Evolutionary conservation across 2,329 filamentous ascomycete genomes (phyloP).

Genomic region (Claviceps sp.): DNA sequence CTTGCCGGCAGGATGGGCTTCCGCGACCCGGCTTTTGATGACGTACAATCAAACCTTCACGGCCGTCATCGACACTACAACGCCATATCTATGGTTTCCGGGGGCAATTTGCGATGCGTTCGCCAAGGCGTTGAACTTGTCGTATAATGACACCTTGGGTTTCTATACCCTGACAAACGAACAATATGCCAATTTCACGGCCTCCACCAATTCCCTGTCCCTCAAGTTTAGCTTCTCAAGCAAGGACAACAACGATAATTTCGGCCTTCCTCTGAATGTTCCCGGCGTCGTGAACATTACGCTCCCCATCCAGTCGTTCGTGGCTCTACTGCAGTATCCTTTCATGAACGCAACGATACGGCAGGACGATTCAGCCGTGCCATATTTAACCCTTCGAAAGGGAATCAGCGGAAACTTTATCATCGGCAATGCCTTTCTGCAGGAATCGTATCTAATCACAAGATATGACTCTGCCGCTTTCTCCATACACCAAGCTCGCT

Average conservation of each 20-base stretch:
- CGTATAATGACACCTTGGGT: conserved; percentile 48
- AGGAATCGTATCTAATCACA: conserved; percentile 50
- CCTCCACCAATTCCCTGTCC: conserved; percentile 27
- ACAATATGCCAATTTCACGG: conserved; percentile 34
- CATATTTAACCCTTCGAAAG: conserved; percentile 55
- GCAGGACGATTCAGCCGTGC: conserved; percentile 31
- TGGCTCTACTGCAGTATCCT: conserved; percentile 35
- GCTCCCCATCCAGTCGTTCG: conserved; percentile 35
- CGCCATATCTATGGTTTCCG: conserved; percentile 52
- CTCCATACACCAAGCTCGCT: conserved; percentile 41
- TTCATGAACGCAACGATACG: conserved; percentile 29
- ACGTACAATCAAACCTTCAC: conserved; percentile 33
- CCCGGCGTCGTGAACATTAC: conserved; percentile 44
- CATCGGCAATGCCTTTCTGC: conserved; percentile 55
- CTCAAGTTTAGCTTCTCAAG: conserved; percentile 46
- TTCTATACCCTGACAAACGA: conserved; percentile 51
- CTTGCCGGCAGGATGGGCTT: conserved; percentile 25
- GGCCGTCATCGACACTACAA: conserved; percentile 49
- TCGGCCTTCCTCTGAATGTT: conserved; percentile 33
- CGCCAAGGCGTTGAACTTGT: conserved; percentile 48
- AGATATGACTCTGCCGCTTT: conserved; percentile 41
- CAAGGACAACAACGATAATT: conserved; percentile 37
- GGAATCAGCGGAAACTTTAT: conserved; percentile 39
- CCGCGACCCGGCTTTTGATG: conserved; percentile 24
- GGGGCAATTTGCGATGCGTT: conserved; percentile 48